Conservation (phyloP, 1,284 basidiomycete genomes). For the Cryptococcus sp. region DNA sequence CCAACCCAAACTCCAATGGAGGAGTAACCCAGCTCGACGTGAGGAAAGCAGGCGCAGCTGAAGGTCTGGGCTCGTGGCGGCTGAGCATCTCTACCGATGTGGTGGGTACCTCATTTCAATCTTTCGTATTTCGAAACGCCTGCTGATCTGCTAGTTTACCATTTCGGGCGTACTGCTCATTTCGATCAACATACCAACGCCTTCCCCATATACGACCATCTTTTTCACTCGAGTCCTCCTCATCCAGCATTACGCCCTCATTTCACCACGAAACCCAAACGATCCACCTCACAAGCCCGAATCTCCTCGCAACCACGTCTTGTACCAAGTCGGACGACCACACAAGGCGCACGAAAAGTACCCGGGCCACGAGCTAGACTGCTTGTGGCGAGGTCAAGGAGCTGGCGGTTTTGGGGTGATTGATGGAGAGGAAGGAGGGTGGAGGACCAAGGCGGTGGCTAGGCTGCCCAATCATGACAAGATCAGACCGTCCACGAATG, state of each 20-base stretch:
- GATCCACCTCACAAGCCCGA: conserved; percentile 28
- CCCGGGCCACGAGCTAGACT: conserved; percentile 24
- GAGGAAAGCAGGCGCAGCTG: conserved; percentile 38
- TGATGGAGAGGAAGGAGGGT: conserved; percentile 17
- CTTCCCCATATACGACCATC: conserved; percentile 35
- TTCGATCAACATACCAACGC: conserved; percentile 27
- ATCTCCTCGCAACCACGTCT: conserved; percentile 25
- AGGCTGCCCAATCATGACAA: conserved; percentile 44
- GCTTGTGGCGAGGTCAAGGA: conserved; percentile 35
- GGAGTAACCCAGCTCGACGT: conserved; percentile 33
- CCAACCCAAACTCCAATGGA: conserved; percentile 31
- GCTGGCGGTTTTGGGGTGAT: conserved; percentile 14
- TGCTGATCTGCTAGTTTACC: conserved; percentile 34
- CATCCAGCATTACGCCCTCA: conserved; percentile 33
- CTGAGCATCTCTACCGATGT: conserved; percentile 37
- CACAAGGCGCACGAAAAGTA: conserved; percentile 24
- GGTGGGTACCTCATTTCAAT: conserved; percentile 16
- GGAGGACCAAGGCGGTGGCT: conserved; percentile 31
- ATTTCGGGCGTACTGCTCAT: conserved; percentile 38
- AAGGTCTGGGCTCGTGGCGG: conserved; percentile 41
- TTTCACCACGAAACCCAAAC: conserved; percentile 39
- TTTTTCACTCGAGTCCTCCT: conserved; percentile 42
- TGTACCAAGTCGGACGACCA: conserved; percentile 35
- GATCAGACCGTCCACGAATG: conserved; percentile 39
- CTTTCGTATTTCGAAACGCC: background rate